Evolutionary conservation across 805 yeast species (phyloP).

Genomic region (Ogataea allantospora): DNA sequence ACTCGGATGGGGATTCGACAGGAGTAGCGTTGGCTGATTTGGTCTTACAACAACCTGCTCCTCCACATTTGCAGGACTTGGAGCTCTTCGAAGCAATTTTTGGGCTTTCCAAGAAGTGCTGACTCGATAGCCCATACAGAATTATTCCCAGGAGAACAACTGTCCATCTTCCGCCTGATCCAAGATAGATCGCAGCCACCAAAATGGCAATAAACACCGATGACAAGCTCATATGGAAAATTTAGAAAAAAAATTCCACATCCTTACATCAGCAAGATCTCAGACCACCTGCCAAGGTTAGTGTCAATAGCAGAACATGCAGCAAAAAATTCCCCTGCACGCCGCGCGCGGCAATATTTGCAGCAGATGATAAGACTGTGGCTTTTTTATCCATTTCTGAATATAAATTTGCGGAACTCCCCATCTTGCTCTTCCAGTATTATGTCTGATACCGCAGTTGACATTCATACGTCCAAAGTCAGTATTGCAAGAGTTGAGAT

Average conservation of each 20-base stretch:
- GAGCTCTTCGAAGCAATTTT: not conserved
- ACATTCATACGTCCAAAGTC: slow-evolving; percentile 8
- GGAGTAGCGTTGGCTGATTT: not conserved
- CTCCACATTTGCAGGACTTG: slow-evolving; percentile 8
- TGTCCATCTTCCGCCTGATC: slow-evolving; percentile 45
- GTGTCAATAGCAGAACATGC: not conserved
- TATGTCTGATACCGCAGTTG: slow-evolving; percentile 8
- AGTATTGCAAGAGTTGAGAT: slow-evolving; percentile 6
- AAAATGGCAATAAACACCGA: slow-evolving; percentile 6
- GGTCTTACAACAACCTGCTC: slow-evolving; percentile 4
- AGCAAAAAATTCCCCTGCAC: not conserved
- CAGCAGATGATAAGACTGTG: slow-evolving; percentile 7
- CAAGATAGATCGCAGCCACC: slow-evolving; percentile 27
- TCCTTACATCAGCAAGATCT: not conserved
- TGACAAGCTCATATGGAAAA: slow-evolving; percentile 1
- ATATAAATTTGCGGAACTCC: not conserved
- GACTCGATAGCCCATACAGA: not conserved
- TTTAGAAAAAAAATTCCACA: not conserved
- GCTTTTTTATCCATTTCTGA: not conserved
- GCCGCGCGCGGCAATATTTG: slow-evolving; percentile 4
- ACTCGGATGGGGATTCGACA: slow-evolving; percentile 2
- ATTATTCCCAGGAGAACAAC: slow-evolving; percentile 30
- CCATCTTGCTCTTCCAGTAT: too few relatives aligned
- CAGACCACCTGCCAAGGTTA: not conserved
- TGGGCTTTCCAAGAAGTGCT: not conserved